phyloP scores from a whole-genome alignment of 2,329 filamentous ascomycete genomes.

The Ramularia collo-cygni region DNA sequence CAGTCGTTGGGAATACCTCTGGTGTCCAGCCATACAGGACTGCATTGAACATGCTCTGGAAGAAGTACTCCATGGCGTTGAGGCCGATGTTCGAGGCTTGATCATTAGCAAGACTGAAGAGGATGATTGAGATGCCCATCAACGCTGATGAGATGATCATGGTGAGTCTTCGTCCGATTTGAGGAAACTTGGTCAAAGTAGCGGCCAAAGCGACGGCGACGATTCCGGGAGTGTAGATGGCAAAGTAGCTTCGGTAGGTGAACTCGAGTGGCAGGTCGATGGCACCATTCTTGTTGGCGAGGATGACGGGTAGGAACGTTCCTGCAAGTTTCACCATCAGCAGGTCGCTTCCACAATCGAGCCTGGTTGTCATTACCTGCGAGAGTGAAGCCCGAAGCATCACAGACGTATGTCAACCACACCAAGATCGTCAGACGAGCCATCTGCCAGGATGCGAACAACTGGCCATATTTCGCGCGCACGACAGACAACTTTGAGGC shows the following conservation, averaged over 20 bases:
- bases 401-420: slow-evolving; percentile 47
- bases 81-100: slow-evolving; percentile 43
- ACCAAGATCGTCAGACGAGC: slow-evolving; percentile 41
- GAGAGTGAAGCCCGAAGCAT: slow-evolving; percentile 46
- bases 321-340: too few relatives aligned
- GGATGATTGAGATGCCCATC: slow-evolving; percentile 41
- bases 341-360: too few relatives aligned
- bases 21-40: slow-evolving; percentile 48
- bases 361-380: slow-evolving; percentile 29
- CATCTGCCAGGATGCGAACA: slow-evolving; percentile 40
- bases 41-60: slow-evolving; percentile 47
- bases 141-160: slow-evolving; percentile 38
- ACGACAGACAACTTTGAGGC: background rate
- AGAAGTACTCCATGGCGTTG: slow-evolving; percentile 48
- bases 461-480: slow-evolving; percentile 34
- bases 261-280: slow-evolving; percentile 38
- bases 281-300: slow-evolving; percentile 46
- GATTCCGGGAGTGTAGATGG: slow-evolving; percentile 48
- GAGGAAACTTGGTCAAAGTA: slow-evolving; percentile 42
- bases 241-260: slow-evolving; percentile 50
- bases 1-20: slow-evolving; percentile 45
- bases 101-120: slow-evolving; percentile 40
- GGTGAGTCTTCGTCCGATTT: slow-evolving; percentile 41
- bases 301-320: slow-evolving; percentile 44
- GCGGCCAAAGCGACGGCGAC: slow-evolving; percentile 46